Evolutionary conservation across 768 basidiomycete genomes (phyloP).

Genomic region (Boletus pseudo-olivaceus): DNA sequence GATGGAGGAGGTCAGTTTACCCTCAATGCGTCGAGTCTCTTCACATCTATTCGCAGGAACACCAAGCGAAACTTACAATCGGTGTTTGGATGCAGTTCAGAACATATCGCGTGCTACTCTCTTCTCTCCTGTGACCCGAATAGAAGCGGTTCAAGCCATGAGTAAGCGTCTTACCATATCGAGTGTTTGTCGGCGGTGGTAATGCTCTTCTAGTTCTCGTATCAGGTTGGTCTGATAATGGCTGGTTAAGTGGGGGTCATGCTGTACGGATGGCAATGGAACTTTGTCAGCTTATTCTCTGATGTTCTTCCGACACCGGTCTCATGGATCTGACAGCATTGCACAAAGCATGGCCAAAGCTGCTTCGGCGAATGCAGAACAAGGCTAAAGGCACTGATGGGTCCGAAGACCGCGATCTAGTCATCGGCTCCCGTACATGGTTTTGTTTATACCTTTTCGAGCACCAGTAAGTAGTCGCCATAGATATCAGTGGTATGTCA

Average conservation of each 20-base stretch:
- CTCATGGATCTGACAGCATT: conserved; percentile 50
- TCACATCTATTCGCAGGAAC: conserved; percentile 44
- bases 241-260: conserved; percentile 93
- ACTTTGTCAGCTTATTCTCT: conserved; percentile 53
- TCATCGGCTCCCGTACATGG: conserved; percentile 85
- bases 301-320: not conserved
- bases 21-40: not conserved
- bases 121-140: conserved; percentile 79
- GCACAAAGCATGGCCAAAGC: conserved; percentile 87
- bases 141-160: conserved; percentile 92
- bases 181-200: not conserved
- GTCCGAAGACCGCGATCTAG: conserved; percentile 69
- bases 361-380: conserved; percentile 73
- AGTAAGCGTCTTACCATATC: conserved; percentile 46
- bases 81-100: conserved; percentile 82
- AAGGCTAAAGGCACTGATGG: conserved; percentile 47
- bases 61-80: conserved; percentile 67
- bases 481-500: not conserved
- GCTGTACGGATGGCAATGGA: conserved; percentile 98
- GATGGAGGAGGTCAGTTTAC: conserved; percentile 75
- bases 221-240: conserved; percentile 92
- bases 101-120: conserved; percentile 80
- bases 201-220: conserved; percentile 59
- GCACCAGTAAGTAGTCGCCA: conserved; percentile 66
- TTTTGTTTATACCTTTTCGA: conserved; percentile 93